These are phyloP conservation scores for Lignosus rhinocerotis DNA, from an alignment of 1,284 basidiomycete species.

Conservation along the genomic window DNA sequence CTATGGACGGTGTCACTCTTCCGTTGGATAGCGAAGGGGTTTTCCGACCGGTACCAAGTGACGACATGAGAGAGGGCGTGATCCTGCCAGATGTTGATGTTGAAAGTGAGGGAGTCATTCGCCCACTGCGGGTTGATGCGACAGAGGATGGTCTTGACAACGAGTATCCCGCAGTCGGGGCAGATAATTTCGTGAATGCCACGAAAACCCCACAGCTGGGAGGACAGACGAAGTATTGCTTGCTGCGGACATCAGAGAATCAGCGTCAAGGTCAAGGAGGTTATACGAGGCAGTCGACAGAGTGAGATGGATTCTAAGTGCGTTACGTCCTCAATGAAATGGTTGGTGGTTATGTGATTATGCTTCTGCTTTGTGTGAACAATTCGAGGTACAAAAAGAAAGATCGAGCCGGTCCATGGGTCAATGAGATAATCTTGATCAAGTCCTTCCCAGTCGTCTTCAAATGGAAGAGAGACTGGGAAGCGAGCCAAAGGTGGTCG, in stretches of 20 bases:
- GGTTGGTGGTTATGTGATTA: no score
- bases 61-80: slow-evolving; percentile 29
- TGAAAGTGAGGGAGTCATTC: slow-evolving; percentile 48
- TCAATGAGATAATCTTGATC: no score
- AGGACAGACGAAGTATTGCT: slow-evolving; percentile 86
- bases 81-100: slow-evolving; percentile 30
- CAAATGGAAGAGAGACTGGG: no score
- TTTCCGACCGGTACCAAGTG: slow-evolving; percentile 28
- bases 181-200: slow-evolving; percentile 76
- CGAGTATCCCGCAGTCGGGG: slow-evolving; percentile 64
- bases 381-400: no score
- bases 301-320: neutral
- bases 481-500: neutral
- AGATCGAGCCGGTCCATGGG: no score
- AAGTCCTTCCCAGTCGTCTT: no score
- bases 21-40: slow-evolving; percentile 29
- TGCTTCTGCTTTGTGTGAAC: no score
- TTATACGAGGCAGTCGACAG: neutral
- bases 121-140: slow-evolving; percentile 69
- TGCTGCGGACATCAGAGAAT: slow-evolving; percentile 41
- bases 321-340: no score
- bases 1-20: slow-evolving; percentile 47
- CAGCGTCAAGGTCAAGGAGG: neutral
- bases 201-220: slow-evolving; percentile 92
- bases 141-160: slow-evolving; percentile 75